Conservation (phyloP, 495 filamentous ascomycete species). For the Tricharina praecox region DNA sequence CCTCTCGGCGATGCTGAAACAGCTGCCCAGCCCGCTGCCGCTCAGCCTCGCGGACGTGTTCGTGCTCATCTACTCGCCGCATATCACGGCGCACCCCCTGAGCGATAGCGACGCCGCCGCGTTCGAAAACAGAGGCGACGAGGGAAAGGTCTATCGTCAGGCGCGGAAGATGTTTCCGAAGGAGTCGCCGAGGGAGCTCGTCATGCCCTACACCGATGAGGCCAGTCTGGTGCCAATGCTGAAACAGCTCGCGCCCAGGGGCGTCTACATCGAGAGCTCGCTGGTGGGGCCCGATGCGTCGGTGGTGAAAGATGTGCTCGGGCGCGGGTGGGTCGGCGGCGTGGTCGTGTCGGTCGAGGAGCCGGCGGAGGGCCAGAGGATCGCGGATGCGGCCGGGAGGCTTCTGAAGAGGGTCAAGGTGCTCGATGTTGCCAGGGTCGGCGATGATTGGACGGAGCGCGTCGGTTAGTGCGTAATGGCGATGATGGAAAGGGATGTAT, state of each 20-base stretch:
- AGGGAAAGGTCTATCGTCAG: conserved; percentile 15
- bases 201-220: conserved; percentile 15
- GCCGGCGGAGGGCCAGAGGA: conserved; percentile 12
- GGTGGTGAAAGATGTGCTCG: conserved; percentile 9
- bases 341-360: conserved; percentile 13
- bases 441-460: conserved; percentile 14
- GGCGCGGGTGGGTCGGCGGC: conserved; percentile 17
- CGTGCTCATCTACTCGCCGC: conserved; percentile 15
- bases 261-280: conserved; percentile 19
- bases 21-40: conserved; percentile 14
- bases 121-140: background rate
- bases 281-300: conserved; percentile 12
- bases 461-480: conserved; percentile 8
- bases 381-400: conserved; percentile 11
- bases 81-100: conserved; percentile 8
- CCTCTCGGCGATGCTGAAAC: conserved; percentile 11
- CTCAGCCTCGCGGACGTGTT: conserved; percentile 14
- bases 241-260: conserved; percentile 14
- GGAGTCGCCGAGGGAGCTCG: conserved; percentile 13
- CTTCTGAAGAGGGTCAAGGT: conserved; percentile 17
- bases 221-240: conserved; percentile 10
- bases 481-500: too few relatives aligned
- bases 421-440: conserved; percentile 12
- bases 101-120: background rate
- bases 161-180: conserved; percentile 10